Evolutionary conservation across 495 filamentous ascomycete species (phyloP).

Genomic region (Xylaria longipes): DNA sequence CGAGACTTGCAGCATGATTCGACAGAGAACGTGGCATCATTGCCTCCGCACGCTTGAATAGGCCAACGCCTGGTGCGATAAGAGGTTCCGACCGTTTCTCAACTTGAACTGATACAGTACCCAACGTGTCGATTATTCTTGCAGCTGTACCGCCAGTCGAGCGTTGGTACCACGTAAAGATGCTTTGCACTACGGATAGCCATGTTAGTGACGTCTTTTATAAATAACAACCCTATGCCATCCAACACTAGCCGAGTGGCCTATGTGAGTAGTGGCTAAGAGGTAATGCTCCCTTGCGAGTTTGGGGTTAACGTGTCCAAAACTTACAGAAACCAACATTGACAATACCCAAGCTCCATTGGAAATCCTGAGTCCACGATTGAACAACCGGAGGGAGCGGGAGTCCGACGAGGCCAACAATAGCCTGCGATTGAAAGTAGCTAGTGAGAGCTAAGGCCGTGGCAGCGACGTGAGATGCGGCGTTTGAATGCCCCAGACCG

Average conservation of each 20-base stretch:
- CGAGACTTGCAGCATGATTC: conserved; percentile 45
- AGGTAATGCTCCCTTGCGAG: neutral
- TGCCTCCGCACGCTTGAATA: conserved; percentile 55
- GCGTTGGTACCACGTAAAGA: conserved; percentile 96
- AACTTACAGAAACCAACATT: conserved; percentile 67
- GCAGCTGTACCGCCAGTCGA: conserved; percentile 88
- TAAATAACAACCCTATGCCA: neutral
- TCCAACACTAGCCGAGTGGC: neutral
- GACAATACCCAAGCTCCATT: conserved; percentile 99
- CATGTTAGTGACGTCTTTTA: conserved; percentile 26
- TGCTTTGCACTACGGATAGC: conserved; percentile 66
- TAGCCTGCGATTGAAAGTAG: conserved; percentile 95
- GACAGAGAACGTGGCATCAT: conserved; percentile 60
- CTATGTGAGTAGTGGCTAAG: conserved; percentile 41
- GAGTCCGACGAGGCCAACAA: conserved; percentile 86
- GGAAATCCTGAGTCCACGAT: conserved; percentile 97
- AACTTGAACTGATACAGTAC: conserved; percentile 80
- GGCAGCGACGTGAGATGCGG: conserved; percentile 92
- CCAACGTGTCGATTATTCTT: conserved; percentile 74
- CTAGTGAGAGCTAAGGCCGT: conserved; percentile 91
- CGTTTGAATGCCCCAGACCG: conserved; percentile 90
- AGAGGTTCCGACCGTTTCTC: conserved; percentile 67
- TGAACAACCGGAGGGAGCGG: conserved; percentile 86
- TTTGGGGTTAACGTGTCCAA: neutral
- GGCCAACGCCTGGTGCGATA: conserved; percentile 37